Evolutionary conservation across 169 alveolate genomes (phyloP).

Genomic region (Plasmodium coatneyi): DNA sequence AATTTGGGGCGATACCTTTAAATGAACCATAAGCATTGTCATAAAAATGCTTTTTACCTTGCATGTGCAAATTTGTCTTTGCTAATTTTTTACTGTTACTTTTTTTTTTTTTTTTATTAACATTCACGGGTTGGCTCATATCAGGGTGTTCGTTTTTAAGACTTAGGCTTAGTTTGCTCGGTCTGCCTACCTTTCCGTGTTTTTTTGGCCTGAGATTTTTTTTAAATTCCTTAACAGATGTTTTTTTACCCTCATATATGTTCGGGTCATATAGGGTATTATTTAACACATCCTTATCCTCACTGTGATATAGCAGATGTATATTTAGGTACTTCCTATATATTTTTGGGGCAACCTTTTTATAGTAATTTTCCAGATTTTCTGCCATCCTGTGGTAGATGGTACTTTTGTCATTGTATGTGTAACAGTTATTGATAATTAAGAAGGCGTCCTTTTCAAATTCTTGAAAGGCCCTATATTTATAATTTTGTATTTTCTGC

Average conservation of each 20-base stretch:
- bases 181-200: constrained; percentile 68
- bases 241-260: background rate
- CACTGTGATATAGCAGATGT: constrained; percentile 50
- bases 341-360: constrained; percentile 41
- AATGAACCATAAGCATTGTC: background rate
- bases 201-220: constrained; percentile 27
- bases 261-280: background rate
- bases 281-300: constrained; percentile 46
- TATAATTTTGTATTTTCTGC: constrained; percentile 82
- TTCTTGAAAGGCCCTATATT: constrained; percentile 84
- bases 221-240: constrained; percentile 39
- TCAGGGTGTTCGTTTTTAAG: background rate
- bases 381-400: constrained; percentile 75
- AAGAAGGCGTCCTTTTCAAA: constrained; percentile 91
- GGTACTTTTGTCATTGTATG: constrained; percentile 90
- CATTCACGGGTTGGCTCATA: background rate
- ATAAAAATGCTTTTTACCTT: background rate
- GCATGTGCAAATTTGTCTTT: background rate
- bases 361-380: constrained; percentile 37
- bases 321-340: constrained; percentile 34
- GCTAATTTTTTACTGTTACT: constrained; percentile 5
- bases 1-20: background rate
- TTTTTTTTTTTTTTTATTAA: constrained; percentile 25
- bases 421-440: constrained; percentile 91
- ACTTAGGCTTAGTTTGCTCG: constrained; percentile 15